phyloP scores from a whole-genome alignment of 1,284 basidiomycete species.

The Cerioporus squamosus region DNA sequence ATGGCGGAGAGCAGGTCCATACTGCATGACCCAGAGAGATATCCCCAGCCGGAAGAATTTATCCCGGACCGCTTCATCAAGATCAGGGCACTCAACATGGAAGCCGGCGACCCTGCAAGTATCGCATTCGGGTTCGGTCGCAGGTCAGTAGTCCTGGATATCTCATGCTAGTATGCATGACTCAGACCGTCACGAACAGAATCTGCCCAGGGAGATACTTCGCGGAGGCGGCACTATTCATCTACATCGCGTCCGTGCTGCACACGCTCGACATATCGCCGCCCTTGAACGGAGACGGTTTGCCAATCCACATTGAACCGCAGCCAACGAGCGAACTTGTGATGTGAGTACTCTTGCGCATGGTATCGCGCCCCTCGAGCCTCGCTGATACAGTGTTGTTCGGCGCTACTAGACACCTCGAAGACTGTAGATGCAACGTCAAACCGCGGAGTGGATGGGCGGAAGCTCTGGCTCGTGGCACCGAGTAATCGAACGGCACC shows the following conservation, averaged over 20 bases:
- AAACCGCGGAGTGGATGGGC: too few relatives aligned
- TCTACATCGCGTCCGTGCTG: background rate
- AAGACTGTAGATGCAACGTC: too few relatives aligned
- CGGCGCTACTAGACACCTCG: too few relatives aligned
- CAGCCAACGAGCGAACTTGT: background rate
- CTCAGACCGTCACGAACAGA: background rate
- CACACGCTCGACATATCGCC: background rate
- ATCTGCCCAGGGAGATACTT: slow-evolving; percentile 4
- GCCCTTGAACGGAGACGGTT: background rate
- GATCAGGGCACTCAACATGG: too few relatives aligned
- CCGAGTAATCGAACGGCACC: too few relatives aligned
- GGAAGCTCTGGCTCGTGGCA: too few relatives aligned
- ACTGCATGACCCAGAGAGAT: slow-evolving; percentile 5
- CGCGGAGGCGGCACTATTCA: background rate
- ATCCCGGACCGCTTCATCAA: slow-evolving; percentile 6
- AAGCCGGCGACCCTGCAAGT: slow-evolving; percentile 2
- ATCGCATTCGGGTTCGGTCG: slow-evolving; percentile 24
- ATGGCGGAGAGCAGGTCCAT: slow-evolving; percentile 18
- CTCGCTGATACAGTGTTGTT: too few relatives aligned
- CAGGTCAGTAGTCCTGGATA: background rate
- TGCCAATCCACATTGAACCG: background rate
- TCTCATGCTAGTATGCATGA: too few relatives aligned
- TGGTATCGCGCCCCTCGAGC: too few relatives aligned
- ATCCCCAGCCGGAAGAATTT: slow-evolving; percentile 15
- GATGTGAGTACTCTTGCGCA: too few relatives aligned